These are phyloP conservation scores for Pseudomassariella vexata DNA, from an alignment of 2,329 filamentous ascomycete species.

Conservation along the genomic window DNA sequence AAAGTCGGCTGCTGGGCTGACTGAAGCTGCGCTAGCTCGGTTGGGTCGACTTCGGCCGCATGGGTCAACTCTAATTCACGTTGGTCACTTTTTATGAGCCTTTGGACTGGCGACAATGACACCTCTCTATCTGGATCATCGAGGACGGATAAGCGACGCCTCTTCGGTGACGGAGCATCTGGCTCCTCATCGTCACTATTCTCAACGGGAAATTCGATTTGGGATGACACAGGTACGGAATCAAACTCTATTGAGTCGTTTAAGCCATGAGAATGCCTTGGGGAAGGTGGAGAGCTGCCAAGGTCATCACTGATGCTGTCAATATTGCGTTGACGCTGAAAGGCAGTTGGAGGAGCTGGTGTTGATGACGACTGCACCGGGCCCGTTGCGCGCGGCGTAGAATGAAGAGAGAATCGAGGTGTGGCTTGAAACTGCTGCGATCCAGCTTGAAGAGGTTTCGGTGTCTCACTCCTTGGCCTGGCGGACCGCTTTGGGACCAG, in stretches of 20 bases:
- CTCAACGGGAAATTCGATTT: background rate
- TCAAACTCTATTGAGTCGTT: slow-evolving; percentile 7
- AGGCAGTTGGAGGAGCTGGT: slow-evolving; percentile 13
- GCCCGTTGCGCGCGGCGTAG: slow-evolving; percentile 16
- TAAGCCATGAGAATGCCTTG: slow-evolving; percentile 4
- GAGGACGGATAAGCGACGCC: slow-evolving; percentile 30
- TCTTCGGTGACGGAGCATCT: slow-evolving; percentile 21
- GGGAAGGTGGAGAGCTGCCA: slow-evolving; percentile 21
- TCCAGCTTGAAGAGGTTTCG: slow-evolving; percentile 16
- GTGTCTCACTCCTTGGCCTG: slow-evolving; percentile 16
- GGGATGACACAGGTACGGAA: slow-evolving; percentile 5
- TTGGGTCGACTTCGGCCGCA: background rate
- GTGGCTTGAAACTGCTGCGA: slow-evolving; percentile 25
- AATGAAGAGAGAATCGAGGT: slow-evolving; percentile 25
- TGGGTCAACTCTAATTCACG: background rate
- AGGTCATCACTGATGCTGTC: slow-evolving; percentile 18
- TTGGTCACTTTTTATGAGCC: background rate
- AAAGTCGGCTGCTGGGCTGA: slow-evolving; percentile 24
- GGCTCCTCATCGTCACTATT: slow-evolving; percentile 5
- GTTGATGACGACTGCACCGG: slow-evolving; percentile 5
- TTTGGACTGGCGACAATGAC: slow-evolving; percentile 5
- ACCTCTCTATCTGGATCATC: slow-evolving; percentile 11
- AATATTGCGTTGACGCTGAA: slow-evolving; percentile 12
- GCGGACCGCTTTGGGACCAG: slow-evolving; percentile 22
- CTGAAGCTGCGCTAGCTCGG: background rate